Evolutionary conservation across 2,329 filamentous ascomycete genomes (phyloP), one percentile per base, ranked within the genome.

Genomic region (Colletotrichum cuscutae): DNA sequence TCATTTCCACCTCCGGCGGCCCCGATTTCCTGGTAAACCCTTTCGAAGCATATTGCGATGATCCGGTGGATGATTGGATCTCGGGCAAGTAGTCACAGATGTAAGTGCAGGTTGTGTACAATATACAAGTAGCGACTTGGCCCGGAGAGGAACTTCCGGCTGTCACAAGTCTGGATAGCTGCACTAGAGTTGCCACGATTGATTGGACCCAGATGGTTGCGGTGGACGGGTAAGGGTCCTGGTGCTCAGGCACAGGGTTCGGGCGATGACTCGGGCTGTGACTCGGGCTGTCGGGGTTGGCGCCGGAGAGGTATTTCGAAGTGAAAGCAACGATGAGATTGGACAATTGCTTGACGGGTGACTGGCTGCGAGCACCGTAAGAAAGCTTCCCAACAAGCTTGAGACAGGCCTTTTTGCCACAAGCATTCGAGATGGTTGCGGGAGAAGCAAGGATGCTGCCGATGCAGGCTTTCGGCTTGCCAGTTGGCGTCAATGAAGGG

Each of bases 61-160:
- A 19, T 6, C 15, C 22, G 26, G 22, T 12, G 26, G 13, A 30
- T 68, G 66, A 46, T 53, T 66, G 37, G 28, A 28, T 59, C 22
- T 32, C 15, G 8, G 56, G 4, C 15, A 19, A 62, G n/a, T 24
- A 42, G 9, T 8, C 11, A 54, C 6, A 56, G 24, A 30, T 65
- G 22, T 22, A 7, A n/a, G 37, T 46, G 59, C 52, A 46, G 37
- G 15, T 19, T 22, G 12, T 46, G 28, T 19, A 37, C 35, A 32
- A 32, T 35, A 35, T 35, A 35, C 32, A 35, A 35, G 32, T 5
- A 35, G 12, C 11, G 3, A 42, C 56, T 49, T 53, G 49, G 28
- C n/a, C 57, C 70, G 70, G 66, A 72, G 70, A 19, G 24, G 61
- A 72, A 15, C 35, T n/a, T 72, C 70, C 70, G 70, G 64, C 7